A percentile compares a stretch with the other conserved stretches of the same genome.
These are phyloP conservation scores for Aspergillus ochraceus DNA, from an alignment of 2,329 filamentous ascomycete species.

Conservation along the genomic window DNA sequence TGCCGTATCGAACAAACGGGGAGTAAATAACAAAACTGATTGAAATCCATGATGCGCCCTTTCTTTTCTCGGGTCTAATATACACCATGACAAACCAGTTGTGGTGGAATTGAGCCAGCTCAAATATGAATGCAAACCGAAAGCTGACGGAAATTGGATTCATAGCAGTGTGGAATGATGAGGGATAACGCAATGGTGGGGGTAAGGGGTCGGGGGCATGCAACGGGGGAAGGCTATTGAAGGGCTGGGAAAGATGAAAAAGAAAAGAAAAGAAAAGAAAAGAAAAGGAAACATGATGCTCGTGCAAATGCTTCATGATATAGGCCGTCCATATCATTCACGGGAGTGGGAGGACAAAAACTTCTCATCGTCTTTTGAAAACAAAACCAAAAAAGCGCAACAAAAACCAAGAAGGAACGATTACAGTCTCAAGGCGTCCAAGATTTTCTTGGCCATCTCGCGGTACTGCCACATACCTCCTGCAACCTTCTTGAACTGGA, in stretches of 20 bases:
- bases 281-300: slow-evolving; percentile 25
- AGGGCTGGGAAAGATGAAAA: slow-evolving; percentile 10
- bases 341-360: slow-evolving; percentile 1
- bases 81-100: slow-evolving; percentile 29
- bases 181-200: slow-evolving; percentile 13
- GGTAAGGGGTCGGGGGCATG: slow-evolving; percentile 10
- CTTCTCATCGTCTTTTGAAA: neutral
- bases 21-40: slow-evolving; percentile 8
- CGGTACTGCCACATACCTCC: slow-evolving; percentile 99
- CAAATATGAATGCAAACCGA: slow-evolving; percentile 19
- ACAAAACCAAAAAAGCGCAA: neutral
- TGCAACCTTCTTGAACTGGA: slow-evolving; percentile 95
- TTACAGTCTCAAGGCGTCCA: slow-evolving; percentile 80
- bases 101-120: slow-evolving; percentile 21
- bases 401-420: neutral
- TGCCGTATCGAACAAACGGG: neutral
- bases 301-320: slow-evolving; percentile 29
- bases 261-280: too few relatives aligned
- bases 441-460: slow-evolving; percentile 94
- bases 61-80: slow-evolving; percentile 24
- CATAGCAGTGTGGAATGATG: slow-evolving; percentile 13
- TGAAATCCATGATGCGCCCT: slow-evolving; percentile 15
- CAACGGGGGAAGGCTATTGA: neutral
- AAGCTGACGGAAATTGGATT: slow-evolving; percentile 13
- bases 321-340: slow-evolving; percentile 18